Conservation (phyloP, 78 protist genomes). For the Capsaspora owczarzaki region DNA sequence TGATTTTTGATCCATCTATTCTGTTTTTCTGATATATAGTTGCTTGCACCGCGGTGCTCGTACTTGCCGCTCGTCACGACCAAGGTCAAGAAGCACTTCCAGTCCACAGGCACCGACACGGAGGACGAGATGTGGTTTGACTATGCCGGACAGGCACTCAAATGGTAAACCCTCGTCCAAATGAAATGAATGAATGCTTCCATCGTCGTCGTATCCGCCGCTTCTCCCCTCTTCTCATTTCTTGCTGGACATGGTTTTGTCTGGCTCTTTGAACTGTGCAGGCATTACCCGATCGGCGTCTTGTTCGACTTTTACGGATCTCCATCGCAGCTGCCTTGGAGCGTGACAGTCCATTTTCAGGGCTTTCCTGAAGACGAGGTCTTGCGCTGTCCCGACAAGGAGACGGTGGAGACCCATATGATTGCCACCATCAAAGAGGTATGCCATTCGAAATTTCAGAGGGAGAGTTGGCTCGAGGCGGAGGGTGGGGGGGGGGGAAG, state of each 20-base stretch:
- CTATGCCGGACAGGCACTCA: not conserved
- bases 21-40: too few species aligned
- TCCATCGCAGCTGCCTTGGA: not conserved
- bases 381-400: not conserved
- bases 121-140: conserved; percentile 17
- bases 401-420: not conserved
- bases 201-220: not conserved
- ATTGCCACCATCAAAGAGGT: not conserved
- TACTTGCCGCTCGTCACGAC: not conserved
- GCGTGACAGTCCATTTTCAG: not conserved
- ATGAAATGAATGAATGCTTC: not conserved
- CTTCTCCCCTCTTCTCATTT: not conserved
- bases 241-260: not conserved
- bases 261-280: not conserved
- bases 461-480: too few species aligned
- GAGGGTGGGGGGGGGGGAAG: not conserved
- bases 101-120: not conserved
- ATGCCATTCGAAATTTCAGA: too few species aligned
- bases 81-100: not conserved
- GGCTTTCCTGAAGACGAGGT: conserved; percentile 10
- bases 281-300: conserved; percentile 24
- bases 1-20: too few species aligned
- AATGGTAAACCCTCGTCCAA: not conserved
- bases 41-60: not conserved
- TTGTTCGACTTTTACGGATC: not conserved